Evolutionary conservation across 805 yeast species (phyloP), one percentile per base, ranked within the genome.

Genomic region (Nakazawaea holstii): DNA sequence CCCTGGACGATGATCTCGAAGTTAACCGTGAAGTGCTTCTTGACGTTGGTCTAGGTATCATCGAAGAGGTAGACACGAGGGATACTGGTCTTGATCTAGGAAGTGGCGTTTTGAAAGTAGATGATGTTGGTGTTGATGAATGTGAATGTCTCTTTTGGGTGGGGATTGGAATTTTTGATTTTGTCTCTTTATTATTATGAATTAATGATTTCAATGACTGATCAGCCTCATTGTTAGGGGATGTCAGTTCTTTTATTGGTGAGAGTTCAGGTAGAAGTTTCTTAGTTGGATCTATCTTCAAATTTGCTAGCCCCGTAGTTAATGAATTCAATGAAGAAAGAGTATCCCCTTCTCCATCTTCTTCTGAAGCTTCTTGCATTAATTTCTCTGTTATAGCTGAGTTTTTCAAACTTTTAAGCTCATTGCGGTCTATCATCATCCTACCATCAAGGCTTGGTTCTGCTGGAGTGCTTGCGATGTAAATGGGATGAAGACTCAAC

Each of bases 141-240:
- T 62, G 77, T 79, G 69, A 45, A 65, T 72, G 9, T 62, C 65
- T 6, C 64, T 64, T 33, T 71, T 13, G 36, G 4, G 36, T 13
- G 4, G 40, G 28, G 2, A 43, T 27, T n/a, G 46, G 46, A 8
- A 43, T 43, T 27, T 17, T 58, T 4, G 65, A 59, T 39, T 54
- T 26, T 46, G 52, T 28, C 51, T 51, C 36, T 51, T 52, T 29
- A 33, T 57, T 53, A 13, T 57, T 53, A 30, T 59, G 58, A 37
- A 52, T 52, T 20, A 45, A 54, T 39, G 53, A 57, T 15, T 50
- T 48, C 33, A 60, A n/a, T 10, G 36, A 66, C 35, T 60, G 42
- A 30, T 10, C n/a, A 30, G n/a, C n/a, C 33, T 11, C n/a, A 11
- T 30, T 30, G n/a, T 30, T 30, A 20, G 24, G 24, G 24, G 32